phyloP scores from a whole-genome alignment of 108 stramenopile species.

The Hondaea fermentalgiana region DNA sequence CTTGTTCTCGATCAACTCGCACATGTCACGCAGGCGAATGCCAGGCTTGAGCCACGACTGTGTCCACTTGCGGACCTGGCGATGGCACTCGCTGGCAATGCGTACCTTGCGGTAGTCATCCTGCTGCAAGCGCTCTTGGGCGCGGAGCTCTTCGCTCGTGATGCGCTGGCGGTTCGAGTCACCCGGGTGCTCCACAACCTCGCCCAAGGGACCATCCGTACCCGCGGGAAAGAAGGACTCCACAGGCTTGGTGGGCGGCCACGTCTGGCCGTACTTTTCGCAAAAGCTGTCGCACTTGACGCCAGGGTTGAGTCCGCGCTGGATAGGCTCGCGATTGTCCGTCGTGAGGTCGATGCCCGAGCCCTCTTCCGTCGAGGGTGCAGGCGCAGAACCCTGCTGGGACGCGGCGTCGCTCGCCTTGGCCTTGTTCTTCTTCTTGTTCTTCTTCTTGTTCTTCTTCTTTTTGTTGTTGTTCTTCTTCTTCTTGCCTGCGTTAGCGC shows the following conservation, averaged over 20 bases:
- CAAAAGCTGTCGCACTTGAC: slow-evolving; percentile 77
- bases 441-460: slow-evolving; percentile 29
- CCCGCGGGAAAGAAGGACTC: background rate
- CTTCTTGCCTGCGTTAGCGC: slow-evolving; percentile 43
- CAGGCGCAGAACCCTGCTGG: background rate
- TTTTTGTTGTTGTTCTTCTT: slow-evolving; percentile 74
- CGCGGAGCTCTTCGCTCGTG: slow-evolving; percentile 71
- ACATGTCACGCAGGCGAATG: slow-evolving; percentile 87
- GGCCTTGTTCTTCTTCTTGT: background rate
- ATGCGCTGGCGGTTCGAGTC: slow-evolving; percentile 71
- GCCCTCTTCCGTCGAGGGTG: background rate
- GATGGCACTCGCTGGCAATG: slow-evolving; percentile 81
- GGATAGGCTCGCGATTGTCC: slow-evolving; percentile 59
- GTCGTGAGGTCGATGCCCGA: slow-evolving; percentile 31
- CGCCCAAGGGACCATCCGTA: slow-evolving; percentile 67
- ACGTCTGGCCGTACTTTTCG: slow-evolving; percentile 76
- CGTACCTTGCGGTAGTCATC: slow-evolving; percentile 75
- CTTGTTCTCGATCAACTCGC: slow-evolving; percentile 80
- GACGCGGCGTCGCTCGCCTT: slow-evolving; percentile 25
- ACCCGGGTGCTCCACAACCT: slow-evolving; percentile 72
- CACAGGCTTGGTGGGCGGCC: slow-evolving; percentile 83
- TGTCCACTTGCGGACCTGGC: slow-evolving; percentile 86
- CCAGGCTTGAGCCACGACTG: slow-evolving; percentile 92
- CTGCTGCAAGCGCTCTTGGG: slow-evolving; percentile 64
- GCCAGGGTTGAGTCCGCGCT: slow-evolving; percentile 67